These are phyloP conservation scores for Mortierella sp. DNA, from an alignment of 371 early-diverging fungal genomes.

Conservation along the genomic window DNA sequence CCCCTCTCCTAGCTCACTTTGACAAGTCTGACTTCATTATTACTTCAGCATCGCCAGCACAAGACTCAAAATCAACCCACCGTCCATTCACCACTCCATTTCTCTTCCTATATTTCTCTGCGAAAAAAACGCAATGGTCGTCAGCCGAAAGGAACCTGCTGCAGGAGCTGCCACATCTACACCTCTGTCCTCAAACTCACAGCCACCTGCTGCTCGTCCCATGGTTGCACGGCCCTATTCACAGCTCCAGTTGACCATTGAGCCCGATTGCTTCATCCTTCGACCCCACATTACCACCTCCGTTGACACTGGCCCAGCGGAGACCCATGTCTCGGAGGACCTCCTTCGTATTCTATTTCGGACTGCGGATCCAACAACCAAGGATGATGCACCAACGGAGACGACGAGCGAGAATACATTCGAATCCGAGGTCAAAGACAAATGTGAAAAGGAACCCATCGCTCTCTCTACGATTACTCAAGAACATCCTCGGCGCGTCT, in stretches of 20 bases:
- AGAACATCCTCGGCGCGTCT: constrained; percentile 17
- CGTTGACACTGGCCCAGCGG: not conserved
- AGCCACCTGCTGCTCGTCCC: constrained; percentile 5
- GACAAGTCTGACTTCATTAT: not conserved
- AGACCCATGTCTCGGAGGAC: not conserved
- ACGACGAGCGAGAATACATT: not conserved
- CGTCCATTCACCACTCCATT: not conserved
- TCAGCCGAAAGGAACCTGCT: not conserved
- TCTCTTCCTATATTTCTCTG: not conserved
- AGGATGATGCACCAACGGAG: not conserved
- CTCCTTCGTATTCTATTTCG: constrained; percentile 23
- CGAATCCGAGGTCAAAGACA: not conserved
- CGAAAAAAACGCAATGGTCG: not conserved
- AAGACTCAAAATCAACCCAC: not conserved
- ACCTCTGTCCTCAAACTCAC: not conserved
- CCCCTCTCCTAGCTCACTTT: not conserved
- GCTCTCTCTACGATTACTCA: not conserved
- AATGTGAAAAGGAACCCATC: not conserved
- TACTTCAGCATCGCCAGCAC: not conserved
- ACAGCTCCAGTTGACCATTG: constrained; percentile 40
- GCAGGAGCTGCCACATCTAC: not conserved
- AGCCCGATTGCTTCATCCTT: constrained; percentile 45
- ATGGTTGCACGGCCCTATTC: constrained; percentile 30
- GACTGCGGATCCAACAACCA: not conserved
- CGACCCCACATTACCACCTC: constrained; percentile 10